These are phyloP conservation scores for Termitomyces sp. DNA, from an alignment of 768 basidiomycete species.

Conservation along the genomic window DNA sequence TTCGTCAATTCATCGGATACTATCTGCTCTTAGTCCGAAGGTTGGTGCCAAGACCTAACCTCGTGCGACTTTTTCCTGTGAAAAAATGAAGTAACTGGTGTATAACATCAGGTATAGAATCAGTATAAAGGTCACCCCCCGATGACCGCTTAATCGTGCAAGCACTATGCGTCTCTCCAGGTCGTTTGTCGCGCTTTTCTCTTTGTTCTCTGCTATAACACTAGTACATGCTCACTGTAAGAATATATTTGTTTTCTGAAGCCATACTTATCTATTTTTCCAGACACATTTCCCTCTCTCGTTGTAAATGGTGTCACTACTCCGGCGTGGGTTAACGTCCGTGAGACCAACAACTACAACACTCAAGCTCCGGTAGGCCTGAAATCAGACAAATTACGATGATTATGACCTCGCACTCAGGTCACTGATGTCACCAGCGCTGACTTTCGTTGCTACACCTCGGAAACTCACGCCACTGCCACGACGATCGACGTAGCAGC, in stretches of 20 bases:
- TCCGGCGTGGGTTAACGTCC: constrained; percentile 35
- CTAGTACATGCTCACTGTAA: constrained; percentile 10
- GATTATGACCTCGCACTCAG: constrained; percentile 4
- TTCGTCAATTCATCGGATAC: constrained; percentile 13
- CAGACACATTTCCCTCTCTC: constrained; percentile 42
- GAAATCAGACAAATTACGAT: background rate
- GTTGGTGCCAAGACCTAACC: background rate
- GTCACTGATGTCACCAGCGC: constrained; percentile 40
- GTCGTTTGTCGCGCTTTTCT: constrained; percentile 5
- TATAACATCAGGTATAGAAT: too few relatives aligned
- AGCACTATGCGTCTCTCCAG: constrained; percentile 9
- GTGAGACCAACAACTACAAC: constrained; percentile 42
- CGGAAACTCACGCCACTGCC: constrained; percentile 31
- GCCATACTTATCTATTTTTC: background rate
- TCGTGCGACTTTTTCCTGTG: background rate
- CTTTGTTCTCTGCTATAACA: constrained; percentile 1
- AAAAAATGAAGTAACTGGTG: background rate
- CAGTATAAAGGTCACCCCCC: background rate
- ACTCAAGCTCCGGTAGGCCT: constrained; percentile 28
- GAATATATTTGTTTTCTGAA: background rate
- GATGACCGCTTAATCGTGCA: background rate
- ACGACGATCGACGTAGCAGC: constrained; percentile 39
- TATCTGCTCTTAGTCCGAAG: background rate
- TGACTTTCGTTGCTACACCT: constrained; percentile 46
- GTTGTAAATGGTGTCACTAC: constrained; percentile 32